These are phyloP conservation scores for Cladophialophora immunda DNA, from an alignment of 2,329 filamentous ascomycete genomes.

Conservation along the genomic window DNA sequence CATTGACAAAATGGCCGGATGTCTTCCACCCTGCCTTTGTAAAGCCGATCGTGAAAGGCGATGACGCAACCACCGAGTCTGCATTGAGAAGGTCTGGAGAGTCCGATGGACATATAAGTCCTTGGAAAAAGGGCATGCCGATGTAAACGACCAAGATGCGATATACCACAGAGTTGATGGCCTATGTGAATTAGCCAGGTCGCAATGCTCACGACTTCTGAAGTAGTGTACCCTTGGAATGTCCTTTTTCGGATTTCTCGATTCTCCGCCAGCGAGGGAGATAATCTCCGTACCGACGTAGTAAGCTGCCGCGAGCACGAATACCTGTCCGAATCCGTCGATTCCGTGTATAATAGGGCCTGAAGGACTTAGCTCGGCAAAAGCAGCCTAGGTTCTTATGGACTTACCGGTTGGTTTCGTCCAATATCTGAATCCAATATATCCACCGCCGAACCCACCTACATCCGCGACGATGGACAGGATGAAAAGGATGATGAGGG, in stretches of 20 bases:
- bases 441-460: constrained; percentile 46
- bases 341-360: constrained; percentile 48
- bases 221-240: constrained; percentile 58
- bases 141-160: constrained; percentile 67
- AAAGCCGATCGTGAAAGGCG: constrained; percentile 63
- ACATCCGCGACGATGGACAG: constrained; percentile 48
- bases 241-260: constrained; percentile 60
- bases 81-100: constrained; percentile 43
- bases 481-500: constrained; percentile 46
- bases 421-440: constrained; percentile 79
- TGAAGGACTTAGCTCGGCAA: neutral
- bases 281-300: constrained; percentile 59
- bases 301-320: constrained; percentile 49
- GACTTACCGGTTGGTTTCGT: constrained; percentile 59
- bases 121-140: constrained; percentile 45
- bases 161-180: constrained; percentile 53
- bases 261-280: constrained; percentile 65
- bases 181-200: constrained; percentile 53
- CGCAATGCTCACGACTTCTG: too few species aligned
- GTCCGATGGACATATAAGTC: constrained; percentile 62
- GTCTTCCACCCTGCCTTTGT: constrained; percentile 53
- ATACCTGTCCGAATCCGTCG: constrained; percentile 48
- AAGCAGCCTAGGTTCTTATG: neutral
- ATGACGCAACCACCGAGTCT: constrained; percentile 47
- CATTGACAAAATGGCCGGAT: constrained; percentile 78